Base-by-base conservation (phyloP, 1,284 basidiomycete genomes). In the Pascua sp. region DNA sequence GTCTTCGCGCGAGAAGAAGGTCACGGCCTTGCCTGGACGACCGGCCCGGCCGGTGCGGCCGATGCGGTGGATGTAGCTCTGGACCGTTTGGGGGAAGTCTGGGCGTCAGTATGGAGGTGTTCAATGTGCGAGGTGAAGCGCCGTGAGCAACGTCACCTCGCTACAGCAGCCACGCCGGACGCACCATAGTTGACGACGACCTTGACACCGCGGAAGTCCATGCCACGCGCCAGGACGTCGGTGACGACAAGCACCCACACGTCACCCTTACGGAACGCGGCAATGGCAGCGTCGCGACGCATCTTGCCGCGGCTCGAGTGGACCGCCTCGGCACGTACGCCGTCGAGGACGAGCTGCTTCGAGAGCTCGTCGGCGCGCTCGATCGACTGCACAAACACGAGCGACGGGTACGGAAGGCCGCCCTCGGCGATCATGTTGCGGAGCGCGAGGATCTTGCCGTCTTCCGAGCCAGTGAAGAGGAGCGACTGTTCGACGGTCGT, bases 41-140 rank as follows among this genome's bases (percentile, higher is more conserved):
- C 93, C 95, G 15, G 94, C 94, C 57, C 95, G 85, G 16, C 95
- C 95, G 1, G 95, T 98, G 57, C 96, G 87, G 77, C 94, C 95
- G 68, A 98, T 97, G 75, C 96, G 84, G 77, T 98, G 95, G 39
- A 98, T 85, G 71, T 98, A 98, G 67, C 87, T 91, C 74, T 96
- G 92, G 2, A 95, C 88, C 55, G 86, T 92, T 53, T 88, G 91
- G 2, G 93, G 93, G 76, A 96, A 95, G 76, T 96, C 93, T 76
- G 56, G 24, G 7, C 9, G 44, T 68, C 55, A 64, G 59, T 51
- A 38, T 67, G 57, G 42, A 39, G 11, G 24, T 32, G 24, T 32
- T 32, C 24, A 7, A 32, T 32, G 24, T 32, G 24, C 24, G 24
- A 32, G 24, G 24, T 32, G 24, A 32, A 32, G 24, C 10, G 40